Evolutionary conservation across 2,329 filamentous ascomycete species (phyloP).

Genomic region (Hypoxylon sp.): DNA sequence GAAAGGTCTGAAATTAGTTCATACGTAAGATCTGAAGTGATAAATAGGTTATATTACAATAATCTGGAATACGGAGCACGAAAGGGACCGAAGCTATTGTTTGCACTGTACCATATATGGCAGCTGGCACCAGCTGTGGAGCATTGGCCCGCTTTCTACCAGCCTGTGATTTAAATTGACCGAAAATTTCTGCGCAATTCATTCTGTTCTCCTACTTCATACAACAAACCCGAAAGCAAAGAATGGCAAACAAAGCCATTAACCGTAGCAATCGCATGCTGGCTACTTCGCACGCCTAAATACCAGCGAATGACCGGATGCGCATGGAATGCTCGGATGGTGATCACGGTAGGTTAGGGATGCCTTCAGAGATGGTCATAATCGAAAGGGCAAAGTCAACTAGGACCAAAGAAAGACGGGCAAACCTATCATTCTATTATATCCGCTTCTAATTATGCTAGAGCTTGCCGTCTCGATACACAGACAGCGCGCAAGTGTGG

Average conservation of each 20-base stretch:
- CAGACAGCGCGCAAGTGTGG: slow-evolving; percentile 75
- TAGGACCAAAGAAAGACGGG: neutral
- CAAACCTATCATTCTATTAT: neutral
- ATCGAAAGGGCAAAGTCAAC: neutral
- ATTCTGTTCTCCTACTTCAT: slow-evolving; percentile 8
- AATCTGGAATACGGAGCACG: slow-evolving; percentile 1
- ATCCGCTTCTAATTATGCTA: slow-evolving; percentile 74
- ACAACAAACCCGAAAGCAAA: neutral
- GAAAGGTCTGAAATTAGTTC: neutral
- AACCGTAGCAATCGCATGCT: neutral
- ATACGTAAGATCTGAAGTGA: neutral
- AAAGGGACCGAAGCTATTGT: neutral
- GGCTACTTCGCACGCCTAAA: neutral
- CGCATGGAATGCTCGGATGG: neutral
- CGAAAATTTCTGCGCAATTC: slow-evolving; percentile 26
- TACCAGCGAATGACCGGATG: neutral
- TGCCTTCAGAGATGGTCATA: neutral
- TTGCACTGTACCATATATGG: neutral
- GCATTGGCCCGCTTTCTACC: neutral
- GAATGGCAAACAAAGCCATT: neutral
- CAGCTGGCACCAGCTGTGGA: slow-evolving; percentile 18
- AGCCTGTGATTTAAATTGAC: slow-evolving; percentile 17
- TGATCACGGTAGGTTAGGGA: slow-evolving; percentile 5
- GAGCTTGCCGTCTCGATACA: slow-evolving; percentile 72
- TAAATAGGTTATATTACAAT: neutral